Percentiles rank a stretch among this genome's conserved stretches.
Conservation (phyloP, 225 moss, liverwort and hornwort genomes). For the Lunularia cruciata region DNA sequence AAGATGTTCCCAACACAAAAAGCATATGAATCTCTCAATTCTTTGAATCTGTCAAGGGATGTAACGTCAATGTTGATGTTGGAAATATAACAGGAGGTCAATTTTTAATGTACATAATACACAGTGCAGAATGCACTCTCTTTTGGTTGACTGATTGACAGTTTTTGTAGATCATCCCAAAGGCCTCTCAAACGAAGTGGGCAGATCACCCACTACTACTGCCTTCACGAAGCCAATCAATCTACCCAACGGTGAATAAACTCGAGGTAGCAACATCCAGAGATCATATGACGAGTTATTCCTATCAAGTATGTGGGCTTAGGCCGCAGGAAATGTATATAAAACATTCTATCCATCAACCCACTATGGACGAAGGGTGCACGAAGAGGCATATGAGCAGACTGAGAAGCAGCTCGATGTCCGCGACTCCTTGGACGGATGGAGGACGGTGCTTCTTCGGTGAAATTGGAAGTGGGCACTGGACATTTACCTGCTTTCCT, state of each 20-base stretch:
- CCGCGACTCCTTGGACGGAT: background rate
- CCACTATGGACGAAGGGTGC: background rate
- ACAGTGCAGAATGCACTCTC: constrained; percentile 9
- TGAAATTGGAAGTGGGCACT: background rate
- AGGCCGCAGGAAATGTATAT: background rate
- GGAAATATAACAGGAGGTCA: background rate
- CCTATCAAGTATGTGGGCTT: background rate
- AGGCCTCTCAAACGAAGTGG: too few relatives aligned
- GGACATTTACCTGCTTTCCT: constrained; percentile 1
- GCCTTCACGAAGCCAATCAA: too few relatives aligned
- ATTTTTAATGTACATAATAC: constrained; percentile 6
- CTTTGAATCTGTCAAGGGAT: too few relatives aligned
- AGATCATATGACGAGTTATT: background rate
- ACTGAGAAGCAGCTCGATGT: background rate
- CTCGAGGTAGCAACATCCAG: background rate
- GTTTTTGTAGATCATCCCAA: too few relatives aligned
- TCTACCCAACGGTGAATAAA: background rate
- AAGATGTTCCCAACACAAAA: too few relatives aligned
- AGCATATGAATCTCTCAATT: too few relatives aligned
- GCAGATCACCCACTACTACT: too few relatives aligned
- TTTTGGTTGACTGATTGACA: background rate
- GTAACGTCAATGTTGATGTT: background rate
- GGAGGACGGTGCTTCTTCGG: background rate
- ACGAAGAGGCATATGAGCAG: background rate
- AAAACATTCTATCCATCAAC: background rate